Percentiles rank a stretch among this genome's conserved stretches.
Conservation (phyloP, 441 rosid genomes). For the Corymbia citriodora region DNA sequence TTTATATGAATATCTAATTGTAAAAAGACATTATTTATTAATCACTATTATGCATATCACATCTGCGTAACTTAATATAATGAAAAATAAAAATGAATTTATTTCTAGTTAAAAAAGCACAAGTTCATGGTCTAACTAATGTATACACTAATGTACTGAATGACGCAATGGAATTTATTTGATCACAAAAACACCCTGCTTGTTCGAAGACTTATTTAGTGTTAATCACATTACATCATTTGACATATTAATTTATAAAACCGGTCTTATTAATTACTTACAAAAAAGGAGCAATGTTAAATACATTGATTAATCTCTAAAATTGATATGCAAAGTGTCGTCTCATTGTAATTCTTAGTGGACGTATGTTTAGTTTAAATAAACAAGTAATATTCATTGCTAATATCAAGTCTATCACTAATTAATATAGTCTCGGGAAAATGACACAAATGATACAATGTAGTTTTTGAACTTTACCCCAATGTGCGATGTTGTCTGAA, state of each 20-base stretch:
- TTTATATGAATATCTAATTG: not conserved
- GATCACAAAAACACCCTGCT: not conserved
- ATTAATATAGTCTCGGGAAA: not conserved
- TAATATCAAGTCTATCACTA: too few relatives aligned
- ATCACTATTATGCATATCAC: not conserved
- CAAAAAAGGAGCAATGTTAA: not conserved
- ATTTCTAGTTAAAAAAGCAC: not conserved
- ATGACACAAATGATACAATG: not conserved
- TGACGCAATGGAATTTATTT: rapidly evolving
- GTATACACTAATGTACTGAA: too few relatives aligned
- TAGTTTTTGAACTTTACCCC: rapidly evolving
- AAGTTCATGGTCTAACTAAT: not conserved
- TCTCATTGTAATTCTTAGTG: not conserved
- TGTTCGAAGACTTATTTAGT: not conserved
- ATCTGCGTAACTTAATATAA: not conserved
- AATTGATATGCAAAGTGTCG: not conserved
- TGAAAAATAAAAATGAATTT: not conserved
- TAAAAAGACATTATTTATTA: not conserved
- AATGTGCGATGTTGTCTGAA: rapidly evolving
- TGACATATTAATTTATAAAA: too few relatives aligned
- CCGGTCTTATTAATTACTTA: not conserved
- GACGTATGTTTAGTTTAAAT: not conserved
- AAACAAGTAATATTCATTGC: not conserved
- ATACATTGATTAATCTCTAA: not conserved
- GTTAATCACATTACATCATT: not conserved